Conservation (phyloP, 768 basidiomycete species). For the Mycena crocata region DNA sequence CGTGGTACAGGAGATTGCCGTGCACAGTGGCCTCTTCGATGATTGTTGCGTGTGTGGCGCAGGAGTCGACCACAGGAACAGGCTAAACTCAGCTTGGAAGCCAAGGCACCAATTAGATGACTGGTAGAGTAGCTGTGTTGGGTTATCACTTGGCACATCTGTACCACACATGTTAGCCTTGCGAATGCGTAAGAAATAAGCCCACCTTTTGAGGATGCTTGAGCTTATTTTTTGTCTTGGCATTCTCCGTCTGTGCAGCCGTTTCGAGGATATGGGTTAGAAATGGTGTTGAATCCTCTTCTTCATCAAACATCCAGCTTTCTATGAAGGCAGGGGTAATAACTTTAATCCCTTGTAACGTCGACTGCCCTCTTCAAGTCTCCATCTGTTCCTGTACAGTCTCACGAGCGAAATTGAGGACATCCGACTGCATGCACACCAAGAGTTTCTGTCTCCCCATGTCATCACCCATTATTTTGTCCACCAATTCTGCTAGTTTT, state of each 20-base stretch:
- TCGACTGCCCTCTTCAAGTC: not conserved
- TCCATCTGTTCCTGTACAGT: not conserved
- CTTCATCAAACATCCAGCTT: not conserved
- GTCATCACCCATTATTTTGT: not conserved
- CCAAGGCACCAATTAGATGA: constrained; percentile 13
- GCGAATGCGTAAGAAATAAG: not conserved
- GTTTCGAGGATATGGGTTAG: constrained; percentile 1
- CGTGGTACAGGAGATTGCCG: too few relatives aligned
- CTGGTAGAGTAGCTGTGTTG: not conserved
- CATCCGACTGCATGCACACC: constrained; percentile 1
- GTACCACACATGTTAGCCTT: not conserved
- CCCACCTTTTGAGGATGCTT: not conserved
- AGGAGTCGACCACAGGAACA: constrained; percentile 23
- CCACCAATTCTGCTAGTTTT: not conserved
- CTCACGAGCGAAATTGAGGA: not conserved
- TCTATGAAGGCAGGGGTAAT: constrained; percentile 9
- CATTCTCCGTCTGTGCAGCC: constrained; percentile 6
- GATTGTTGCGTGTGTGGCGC: too few relatives aligned
- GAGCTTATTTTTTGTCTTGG: not conserved
- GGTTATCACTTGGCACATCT: constrained; percentile 9
- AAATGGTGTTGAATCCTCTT: not conserved
- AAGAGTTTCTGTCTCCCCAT: not conserved
- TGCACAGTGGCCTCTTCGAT: too few relatives aligned
- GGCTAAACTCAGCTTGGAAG: constrained; percentile 10
- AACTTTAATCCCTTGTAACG: not conserved